Conservation (phyloP, 2,329 filamentous ascomycete species). For the Aureobasidium mangrovei region DNA sequence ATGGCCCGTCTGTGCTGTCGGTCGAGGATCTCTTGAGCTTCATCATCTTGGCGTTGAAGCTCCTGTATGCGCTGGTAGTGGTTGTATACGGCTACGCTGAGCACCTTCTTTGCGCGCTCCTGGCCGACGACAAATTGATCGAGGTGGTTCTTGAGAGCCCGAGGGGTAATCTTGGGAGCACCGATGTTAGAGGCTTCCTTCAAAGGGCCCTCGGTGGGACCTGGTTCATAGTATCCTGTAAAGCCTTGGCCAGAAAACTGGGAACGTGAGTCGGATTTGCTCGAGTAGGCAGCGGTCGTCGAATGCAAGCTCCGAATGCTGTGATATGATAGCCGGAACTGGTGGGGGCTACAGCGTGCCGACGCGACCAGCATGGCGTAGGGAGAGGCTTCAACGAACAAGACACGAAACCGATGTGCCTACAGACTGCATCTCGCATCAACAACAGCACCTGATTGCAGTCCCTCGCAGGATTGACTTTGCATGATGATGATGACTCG, state of each 20-base stretch:
- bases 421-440: not conserved
- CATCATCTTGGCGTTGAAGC: constrained; percentile 64
- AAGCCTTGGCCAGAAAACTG: constrained; percentile 57
- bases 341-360: constrained; percentile 28
- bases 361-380: constrained; percentile 17
- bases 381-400: constrained; percentile 20
- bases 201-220: constrained; percentile 55
- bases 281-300: constrained; percentile 38
- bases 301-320: constrained; percentile 21
- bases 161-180: constrained; percentile 51
- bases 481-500: too few species aligned
- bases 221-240: constrained; percentile 55
- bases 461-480: too few species aligned
- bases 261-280: constrained; percentile 33
- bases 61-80: constrained; percentile 86
- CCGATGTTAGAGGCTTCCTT: constrained; percentile 50
- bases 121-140: constrained; percentile 97
- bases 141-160: constrained; percentile 72
- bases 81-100: constrained; percentile 90
- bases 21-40: constrained; percentile 64
- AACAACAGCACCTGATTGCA: too few species aligned
- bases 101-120: constrained; percentile 85
- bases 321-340: constrained; percentile 34
- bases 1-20: constrained; percentile 64
- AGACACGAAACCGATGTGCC: constrained; percentile 32